A percentile compares a stretch with the other conserved stretches of the same genome.
These are phyloP conservation scores for Cutaneotrichosporon spelunceum DNA, from an alignment of 1,284 basidiomycete species.

Conservation along the genomic window DNA sequence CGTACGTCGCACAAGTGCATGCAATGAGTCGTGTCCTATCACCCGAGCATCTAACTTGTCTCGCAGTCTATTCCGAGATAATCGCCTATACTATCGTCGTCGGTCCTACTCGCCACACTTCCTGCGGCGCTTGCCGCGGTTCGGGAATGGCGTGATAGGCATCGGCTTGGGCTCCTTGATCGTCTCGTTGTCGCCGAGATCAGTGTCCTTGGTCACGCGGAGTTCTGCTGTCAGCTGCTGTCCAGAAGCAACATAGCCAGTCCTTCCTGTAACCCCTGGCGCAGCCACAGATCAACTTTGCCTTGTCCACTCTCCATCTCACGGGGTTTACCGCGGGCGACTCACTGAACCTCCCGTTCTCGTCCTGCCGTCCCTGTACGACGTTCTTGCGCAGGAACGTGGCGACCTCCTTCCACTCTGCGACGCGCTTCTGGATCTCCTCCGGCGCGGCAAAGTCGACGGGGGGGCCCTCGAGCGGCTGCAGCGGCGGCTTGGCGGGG, in stretches of 20 bases:
- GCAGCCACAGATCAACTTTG: too few relatives aligned
- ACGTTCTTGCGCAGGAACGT: constrained; percentile 46
- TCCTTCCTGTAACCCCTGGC: too few relatives aligned
- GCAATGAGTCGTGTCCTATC: constrained; percentile 1
- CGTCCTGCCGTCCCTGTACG: constrained; percentile 46
- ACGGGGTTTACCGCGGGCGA: too few relatives aligned
- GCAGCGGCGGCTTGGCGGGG: constrained; percentile 18
- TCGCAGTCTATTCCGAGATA: background rate
- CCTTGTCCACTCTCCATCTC: background rate
- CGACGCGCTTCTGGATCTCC: constrained; percentile 41
- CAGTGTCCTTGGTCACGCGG: constrained; percentile 46
- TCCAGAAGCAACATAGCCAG: background rate
- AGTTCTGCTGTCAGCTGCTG: constrained; percentile 37
- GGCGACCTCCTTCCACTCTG: constrained; percentile 50
- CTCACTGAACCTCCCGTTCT: constrained; percentile 40
- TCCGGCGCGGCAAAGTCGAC: constrained; percentile 26
- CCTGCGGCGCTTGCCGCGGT: constrained; percentile 36
- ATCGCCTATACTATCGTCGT: background rate
- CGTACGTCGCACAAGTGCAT: background rate
- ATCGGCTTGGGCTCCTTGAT: constrained; percentile 37
- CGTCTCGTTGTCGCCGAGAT: constrained; percentile 46
- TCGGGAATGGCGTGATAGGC: constrained; percentile 48
- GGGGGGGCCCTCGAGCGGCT: constrained; percentile 19
- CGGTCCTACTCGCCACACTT: constrained; percentile 23
- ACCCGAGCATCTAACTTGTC: background rate